Evolutionary conservation across 129 eudicot genomes (phyloP).

Genomic region (Apium graveolens): DNA sequence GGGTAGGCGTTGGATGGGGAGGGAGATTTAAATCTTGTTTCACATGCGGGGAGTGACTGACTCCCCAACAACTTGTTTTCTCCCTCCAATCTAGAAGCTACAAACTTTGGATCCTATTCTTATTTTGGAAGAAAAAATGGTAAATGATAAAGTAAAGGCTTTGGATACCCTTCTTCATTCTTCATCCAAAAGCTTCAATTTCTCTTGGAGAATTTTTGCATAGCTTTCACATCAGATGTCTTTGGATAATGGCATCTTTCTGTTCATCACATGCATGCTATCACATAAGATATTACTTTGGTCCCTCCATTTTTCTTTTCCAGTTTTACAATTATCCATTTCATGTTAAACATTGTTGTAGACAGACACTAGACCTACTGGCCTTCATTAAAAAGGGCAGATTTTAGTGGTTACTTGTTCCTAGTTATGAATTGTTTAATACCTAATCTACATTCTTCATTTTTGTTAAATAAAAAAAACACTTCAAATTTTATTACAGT

Average conservation of each 20-base stretch:
- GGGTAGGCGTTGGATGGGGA: neutral
- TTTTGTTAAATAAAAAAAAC: too few species aligned
- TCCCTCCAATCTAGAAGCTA: slow-evolving; percentile 2
- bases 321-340: neutral
- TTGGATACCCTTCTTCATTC: neutral
- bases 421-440: too few species aligned
- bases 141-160: neutral
- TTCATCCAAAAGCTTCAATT: neutral
- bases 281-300: neutral
- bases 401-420: neutral
- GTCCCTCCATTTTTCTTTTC: neutral
- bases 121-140: neutral
- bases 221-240: neutral
- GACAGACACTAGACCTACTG: too few species aligned
- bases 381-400: neutral
- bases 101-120: slow-evolving; percentile 4
- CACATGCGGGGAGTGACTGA: slow-evolving; percentile 1
- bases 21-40: neutral
- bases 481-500: too few species aligned
- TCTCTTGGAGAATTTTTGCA: neutral
- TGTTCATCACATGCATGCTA: slow-evolving; percentile 1
- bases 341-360: too few species aligned
- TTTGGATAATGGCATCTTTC: neutral
- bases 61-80: neutral
- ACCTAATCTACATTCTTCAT: too few species aligned